These are phyloP conservation scores for Lactarius sp. DNA, from an alignment of 768 basidiomycete genomes.

Conservation along the genomic window DNA sequence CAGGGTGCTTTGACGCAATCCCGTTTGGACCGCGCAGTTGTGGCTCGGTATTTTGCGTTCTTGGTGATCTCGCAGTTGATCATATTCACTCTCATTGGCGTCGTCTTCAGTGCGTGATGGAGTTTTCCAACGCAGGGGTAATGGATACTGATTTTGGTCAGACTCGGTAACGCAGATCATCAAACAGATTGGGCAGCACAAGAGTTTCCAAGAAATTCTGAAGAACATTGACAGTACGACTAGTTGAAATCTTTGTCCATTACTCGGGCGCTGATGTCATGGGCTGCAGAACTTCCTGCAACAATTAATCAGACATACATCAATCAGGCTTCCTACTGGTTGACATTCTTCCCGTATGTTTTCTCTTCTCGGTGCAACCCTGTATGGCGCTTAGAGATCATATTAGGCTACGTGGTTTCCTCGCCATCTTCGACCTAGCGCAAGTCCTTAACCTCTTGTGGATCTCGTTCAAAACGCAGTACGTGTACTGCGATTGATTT, in stretches of 20 bases:
- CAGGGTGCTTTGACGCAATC: constrained; percentile 70
- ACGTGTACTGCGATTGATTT: constrained; percentile 28
- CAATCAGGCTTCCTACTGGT: constrained; percentile 86
- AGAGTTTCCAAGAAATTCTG: constrained; percentile 44
- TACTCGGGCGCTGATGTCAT: constrained; percentile 1
- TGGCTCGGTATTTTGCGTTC: constrained; percentile 94
- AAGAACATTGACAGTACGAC: constrained; percentile 40
- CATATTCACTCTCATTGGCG: constrained; percentile 90
- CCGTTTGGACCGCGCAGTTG: constrained; percentile 82
- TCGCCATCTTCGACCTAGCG: constrained; percentile 91
- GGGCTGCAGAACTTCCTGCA: constrained; percentile 54
- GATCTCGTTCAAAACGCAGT: constrained; percentile 82
- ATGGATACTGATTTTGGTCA: constrained; percentile 20
- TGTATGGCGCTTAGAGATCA: constrained; percentile 5
- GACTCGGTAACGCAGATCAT: constrained; percentile 41
- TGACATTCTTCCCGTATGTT: constrained; percentile 90
- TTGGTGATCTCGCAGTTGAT: constrained; percentile 90
- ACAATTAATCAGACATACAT: constrained; percentile 86
- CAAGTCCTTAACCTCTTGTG: constrained; percentile 89
- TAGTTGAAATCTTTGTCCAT: neutral
- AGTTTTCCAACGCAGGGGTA: neutral
- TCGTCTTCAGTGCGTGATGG: constrained; percentile 65
- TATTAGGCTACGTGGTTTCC: constrained; percentile 82
- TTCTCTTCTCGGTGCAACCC: neutral
- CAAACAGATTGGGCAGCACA: constrained; percentile 43